Percentiles rank a stretch among this genome's conserved stretches.
phyloP scores from a whole-genome alignment of 1,284 basidiomycete genomes.

The Bondarzewia mesenterica region DNA sequence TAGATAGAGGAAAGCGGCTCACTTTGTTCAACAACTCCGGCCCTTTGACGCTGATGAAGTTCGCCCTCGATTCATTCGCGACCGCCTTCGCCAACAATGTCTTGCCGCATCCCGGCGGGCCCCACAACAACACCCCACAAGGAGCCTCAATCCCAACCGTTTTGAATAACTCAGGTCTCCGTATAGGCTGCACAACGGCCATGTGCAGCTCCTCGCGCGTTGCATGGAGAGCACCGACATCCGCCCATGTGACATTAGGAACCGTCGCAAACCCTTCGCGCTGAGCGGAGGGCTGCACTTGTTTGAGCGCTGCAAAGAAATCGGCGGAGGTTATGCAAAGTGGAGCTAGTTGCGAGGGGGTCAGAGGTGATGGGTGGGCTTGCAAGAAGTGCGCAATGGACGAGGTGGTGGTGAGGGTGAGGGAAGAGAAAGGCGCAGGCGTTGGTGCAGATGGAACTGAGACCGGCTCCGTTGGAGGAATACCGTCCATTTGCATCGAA shows the following conservation, averaged over 20 bases:
- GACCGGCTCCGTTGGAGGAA: slow-evolving; percentile 9
- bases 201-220: slow-evolving; percentile 92
- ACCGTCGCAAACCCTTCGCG: slow-evolving; percentile 97
- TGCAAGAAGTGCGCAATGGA: slow-evolving; percentile 88
- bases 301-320: slow-evolving; percentile 73
- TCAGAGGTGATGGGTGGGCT: slow-evolving; percentile 77
- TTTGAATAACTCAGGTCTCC: slow-evolving; percentile 82
- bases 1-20: slow-evolving; percentile 12
- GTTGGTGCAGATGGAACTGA: slow-evolving; percentile 12
- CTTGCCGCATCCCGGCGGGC: slow-evolving; percentile 96
- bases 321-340: slow-evolving; percentile 77
- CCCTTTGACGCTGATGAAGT: slow-evolving; percentile 97
- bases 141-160: slow-evolving; percentile 82
- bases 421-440: slow-evolving; percentile 31
- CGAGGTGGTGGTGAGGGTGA: slow-evolving; percentile 29
- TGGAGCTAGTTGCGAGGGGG: slow-evolving; percentile 68
- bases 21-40: slow-evolving; percentile 96
- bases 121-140: slow-evolving; percentile 95
- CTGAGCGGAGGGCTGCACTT: slow-evolving; percentile 93
- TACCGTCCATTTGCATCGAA: slow-evolving; percentile 43
- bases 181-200: slow-evolving; percentile 95
- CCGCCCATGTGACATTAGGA: slow-evolving; percentile 92
- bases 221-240: slow-evolving; percentile 85
- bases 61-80: slow-evolving; percentile 89
- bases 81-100: slow-evolving; percentile 95